Conservation (phyloP, 2,329 filamentous ascomycete species). For the Diaporthe vaccinii region DNA sequence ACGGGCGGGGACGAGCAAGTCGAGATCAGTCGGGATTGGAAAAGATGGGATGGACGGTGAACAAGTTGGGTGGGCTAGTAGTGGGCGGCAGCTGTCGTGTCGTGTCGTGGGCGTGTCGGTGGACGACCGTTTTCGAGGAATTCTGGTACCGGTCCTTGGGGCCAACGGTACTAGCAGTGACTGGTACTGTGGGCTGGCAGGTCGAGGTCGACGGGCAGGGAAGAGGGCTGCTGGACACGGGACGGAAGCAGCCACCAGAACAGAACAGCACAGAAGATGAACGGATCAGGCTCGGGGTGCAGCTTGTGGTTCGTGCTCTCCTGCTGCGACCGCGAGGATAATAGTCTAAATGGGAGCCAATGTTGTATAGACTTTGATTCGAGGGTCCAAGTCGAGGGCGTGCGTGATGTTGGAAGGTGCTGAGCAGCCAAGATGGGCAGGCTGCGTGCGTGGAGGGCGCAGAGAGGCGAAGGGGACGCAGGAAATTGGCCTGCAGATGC, state of each 20-base stretch:
- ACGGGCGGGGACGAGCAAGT: conserved; percentile 14
- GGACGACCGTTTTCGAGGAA: conserved; percentile 19
- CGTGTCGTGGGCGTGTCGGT: conserved; percentile 24
- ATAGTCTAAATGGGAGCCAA: conserved; percentile 30
- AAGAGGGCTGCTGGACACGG: conserved; percentile 30
- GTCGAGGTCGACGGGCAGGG: conserved; percentile 13
- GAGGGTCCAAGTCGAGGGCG: conserved; percentile 12
- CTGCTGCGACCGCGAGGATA: background rate
- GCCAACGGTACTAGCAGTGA: conserved; percentile 23
- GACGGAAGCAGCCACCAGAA: conserved; percentile 33
- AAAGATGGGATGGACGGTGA: conserved; percentile 31
- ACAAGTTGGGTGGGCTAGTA: background rate
- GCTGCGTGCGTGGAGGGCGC: conserved; percentile 3
- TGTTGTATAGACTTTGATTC: conserved; percentile 25
- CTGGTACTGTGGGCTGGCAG: conserved; percentile 27
- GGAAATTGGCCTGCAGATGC: conserved; percentile 26
- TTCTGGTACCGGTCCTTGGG: conserved; percentile 14
- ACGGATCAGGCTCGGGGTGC: conserved; percentile 1
- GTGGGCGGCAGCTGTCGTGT: conserved; percentile 28
- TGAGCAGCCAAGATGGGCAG: conserved; percentile 2
- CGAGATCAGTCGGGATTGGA: conserved; percentile 24
- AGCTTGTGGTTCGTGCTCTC: conserved; percentile 32
- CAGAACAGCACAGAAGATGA: background rate
- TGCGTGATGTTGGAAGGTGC: background rate
- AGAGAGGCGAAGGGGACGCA: conserved; percentile 22